Evolutionary conservation across 768 basidiomycete genomes (phyloP), one percentile per base, ranked within the genome.

Genomic region (Termitomyces sp.): DNA sequence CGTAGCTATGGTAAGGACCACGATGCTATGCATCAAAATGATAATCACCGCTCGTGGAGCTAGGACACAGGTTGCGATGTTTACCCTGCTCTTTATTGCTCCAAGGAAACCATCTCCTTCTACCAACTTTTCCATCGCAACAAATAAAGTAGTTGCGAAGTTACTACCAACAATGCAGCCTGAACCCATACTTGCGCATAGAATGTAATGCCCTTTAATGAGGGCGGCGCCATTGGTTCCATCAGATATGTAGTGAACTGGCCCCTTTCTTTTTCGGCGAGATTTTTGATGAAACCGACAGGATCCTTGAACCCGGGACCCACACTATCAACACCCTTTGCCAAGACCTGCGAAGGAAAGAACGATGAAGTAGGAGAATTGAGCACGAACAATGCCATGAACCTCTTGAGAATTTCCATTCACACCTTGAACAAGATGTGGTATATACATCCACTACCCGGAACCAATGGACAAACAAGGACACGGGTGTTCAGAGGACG

Each of bases 301-400:
- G 96, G 91, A 72, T 96, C 82, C 55, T 81, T 77, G 74, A 96
- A 96, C 8, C 88, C 91, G 9, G 74, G 66, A 0, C 94, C 93
- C 16, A 88, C 77, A 62, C 90, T 92, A 71, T 98, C 96, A 1
- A 98, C 96, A 0, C 96, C 96, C 70, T 85, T 86, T 16, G 87
- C 83, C 61, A 80, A 71, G 3, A 92, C 91, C 90, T 90, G 53
- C 11, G 12, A 39, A 51, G 55, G 40, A 46, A 35, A 4, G 15
- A 55, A n/a, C n/a, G 39, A 46, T 55, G 32, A 61, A 51, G 7
- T 2, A 18, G 24, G 53, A 35, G 16, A 36, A 22, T 7, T 45
- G 56, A 18, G 28, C 24, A 33, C 12, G 13, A 13, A 36, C 22
- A 42, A 59, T 63, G n/a, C 49, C 40, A 42, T 45, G 15, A 16